These are phyloP conservation scores for Arthrocladium fulminans DNA, from an alignment of 2,329 filamentous ascomycete species.

Conservation along the genomic window DNA sequence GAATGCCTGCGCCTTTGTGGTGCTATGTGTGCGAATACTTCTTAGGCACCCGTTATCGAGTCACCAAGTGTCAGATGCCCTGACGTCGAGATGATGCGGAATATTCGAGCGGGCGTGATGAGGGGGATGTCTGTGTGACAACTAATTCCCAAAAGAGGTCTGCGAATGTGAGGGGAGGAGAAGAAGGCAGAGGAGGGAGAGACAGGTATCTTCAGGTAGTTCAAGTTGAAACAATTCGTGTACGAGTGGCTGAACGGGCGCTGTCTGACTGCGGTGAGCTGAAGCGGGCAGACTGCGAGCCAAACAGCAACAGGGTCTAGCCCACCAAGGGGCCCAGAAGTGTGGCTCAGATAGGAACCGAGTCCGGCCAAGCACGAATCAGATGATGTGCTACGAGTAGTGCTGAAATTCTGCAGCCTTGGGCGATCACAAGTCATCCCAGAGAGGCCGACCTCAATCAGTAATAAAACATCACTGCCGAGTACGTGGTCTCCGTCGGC, in stretches of 20 bases:
- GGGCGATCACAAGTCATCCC: neutral
- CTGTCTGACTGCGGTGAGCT: slow-evolving; percentile 7
- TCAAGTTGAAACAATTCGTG: slow-evolving; percentile 18
- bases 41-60: no score
- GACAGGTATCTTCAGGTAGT: slow-evolving; percentile 9
- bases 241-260: neutral
- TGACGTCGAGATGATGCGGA: no score
- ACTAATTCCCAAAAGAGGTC: neutral
- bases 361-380: neutral
- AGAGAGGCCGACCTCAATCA: neutral
- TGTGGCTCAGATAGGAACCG: neutral
- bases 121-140: no score
- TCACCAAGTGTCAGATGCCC: no score
- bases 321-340: neutral
- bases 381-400: neutral
- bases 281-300: slow-evolving; percentile 1
- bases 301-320: neutral
- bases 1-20: no score
- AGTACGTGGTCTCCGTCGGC: neutral
- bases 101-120: neutral
- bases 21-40: no score
- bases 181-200: slow-evolving; percentile 1
- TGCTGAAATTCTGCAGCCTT: slow-evolving; percentile 2
- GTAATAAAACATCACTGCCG: neutral
- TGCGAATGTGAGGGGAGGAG: neutral